phyloP scores from a whole-genome alignment of 2,329 filamentous ascomycete genomes.

The Paracoccidioides lutzii region DNA sequence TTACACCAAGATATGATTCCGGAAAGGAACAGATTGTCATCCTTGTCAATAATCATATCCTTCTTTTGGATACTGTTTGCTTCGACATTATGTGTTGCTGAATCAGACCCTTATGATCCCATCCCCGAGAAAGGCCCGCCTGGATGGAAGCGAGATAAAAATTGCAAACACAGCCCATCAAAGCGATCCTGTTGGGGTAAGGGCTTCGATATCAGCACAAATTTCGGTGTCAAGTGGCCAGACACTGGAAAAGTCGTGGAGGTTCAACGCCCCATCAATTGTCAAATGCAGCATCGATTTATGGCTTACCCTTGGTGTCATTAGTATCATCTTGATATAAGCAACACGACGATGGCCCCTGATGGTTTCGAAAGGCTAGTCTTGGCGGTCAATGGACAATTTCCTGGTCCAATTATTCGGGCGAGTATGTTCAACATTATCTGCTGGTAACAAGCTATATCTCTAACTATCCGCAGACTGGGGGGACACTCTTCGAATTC shows the following conservation, averaged over 20 bases:
- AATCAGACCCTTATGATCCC: not conserved
- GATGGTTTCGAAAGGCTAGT: conserved; percentile 26
- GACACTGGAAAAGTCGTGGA: conserved; percentile 14
- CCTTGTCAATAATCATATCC: not conserved
- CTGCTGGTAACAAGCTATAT: not conserved
- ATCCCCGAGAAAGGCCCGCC: not conserved
- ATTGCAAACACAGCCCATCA: conserved; percentile 13
- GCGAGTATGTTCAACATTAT: conserved; percentile 25
- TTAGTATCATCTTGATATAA: conserved; percentile 13
- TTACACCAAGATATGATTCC: not conserved
- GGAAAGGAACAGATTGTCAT: not conserved
- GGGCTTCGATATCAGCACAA: conserved; percentile 15
- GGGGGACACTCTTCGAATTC: conserved; percentile 44
- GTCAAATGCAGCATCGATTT: not conserved
- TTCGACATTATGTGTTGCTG: not conserved
- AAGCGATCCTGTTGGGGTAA: conserved; percentile 16
- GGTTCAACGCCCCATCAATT: not conserved
- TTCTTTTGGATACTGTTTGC: not conserved
- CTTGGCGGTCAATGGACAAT: conserved; percentile 49
- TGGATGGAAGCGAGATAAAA: not conserved
- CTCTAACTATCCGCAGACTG: conserved; percentile 29
- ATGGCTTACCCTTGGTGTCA: not conserved
- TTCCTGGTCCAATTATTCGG: conserved; percentile 53
- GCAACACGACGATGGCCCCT: conserved; percentile 12
- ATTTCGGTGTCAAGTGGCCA: conserved; percentile 16